Evolutionary conservation across 2,329 filamentous ascomycete genomes (phyloP), one percentile per base, ranked within the genome.

Genomic region (Fusarium ambrosium): DNA sequence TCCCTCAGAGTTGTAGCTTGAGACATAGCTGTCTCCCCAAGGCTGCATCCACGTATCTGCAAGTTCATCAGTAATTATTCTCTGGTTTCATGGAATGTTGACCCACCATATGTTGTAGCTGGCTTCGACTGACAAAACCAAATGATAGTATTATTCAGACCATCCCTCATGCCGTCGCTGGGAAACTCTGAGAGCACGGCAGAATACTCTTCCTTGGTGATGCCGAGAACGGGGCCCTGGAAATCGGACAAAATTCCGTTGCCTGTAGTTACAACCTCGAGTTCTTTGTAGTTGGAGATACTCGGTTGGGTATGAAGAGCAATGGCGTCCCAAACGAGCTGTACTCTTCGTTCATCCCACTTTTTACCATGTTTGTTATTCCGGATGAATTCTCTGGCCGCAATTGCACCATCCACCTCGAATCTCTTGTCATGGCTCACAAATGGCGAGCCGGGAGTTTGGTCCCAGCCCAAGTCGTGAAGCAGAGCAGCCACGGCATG

Each of bases 391-490:
- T 64, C 36, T 0, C 70, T 51, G 0, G 72, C 68, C 1, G 64
- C 64, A 29, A 73, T 48, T 5, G 67, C 72, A 2, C 72, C 61
- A 3, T 74, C 70, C 2, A 66, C 62, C 5, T 74, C 70, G 10
- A 74, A 68, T 6, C 67, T 43, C 20, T 41, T 65, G 7, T 62
- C 59, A 13, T 41, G 4, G 37, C 64, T 74, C 1, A 74, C 48
- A 2, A 73, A 39, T 4, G 70, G 29, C 0, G 62, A 71, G 13
- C n/a, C 27, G 9, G 43, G 48, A 4, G 70, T 66, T 18, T 29
- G 39, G 22, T 74, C 72, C 68, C 64, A 74, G 29, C 62, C 72
- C 5, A 75, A 29, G 16, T 71, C 64, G 37, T 75, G 72, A 3
- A 75, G 18, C 0, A 75, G 62, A 1, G 61, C 65, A 1, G 72